phyloP scores from a whole-genome alignment of 2,329 filamentous ascomycete genomes.

The Xylariaceae sp. region DNA sequence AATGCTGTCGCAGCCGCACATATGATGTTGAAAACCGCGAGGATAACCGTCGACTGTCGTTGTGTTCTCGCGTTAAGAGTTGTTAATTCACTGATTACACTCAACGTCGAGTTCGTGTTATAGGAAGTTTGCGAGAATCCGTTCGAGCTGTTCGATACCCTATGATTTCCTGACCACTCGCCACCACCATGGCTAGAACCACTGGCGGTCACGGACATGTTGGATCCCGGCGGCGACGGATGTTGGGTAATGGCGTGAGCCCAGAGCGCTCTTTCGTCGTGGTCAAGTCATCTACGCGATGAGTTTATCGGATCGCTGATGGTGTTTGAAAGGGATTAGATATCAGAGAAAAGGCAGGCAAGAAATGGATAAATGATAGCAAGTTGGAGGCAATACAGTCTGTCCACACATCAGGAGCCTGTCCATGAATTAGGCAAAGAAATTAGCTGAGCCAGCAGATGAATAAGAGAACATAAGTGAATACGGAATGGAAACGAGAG shows the following conservation, averaged over 20 bases:
- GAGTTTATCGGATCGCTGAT: conserved; percentile 27
- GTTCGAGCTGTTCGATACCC: conserved; percentile 18
- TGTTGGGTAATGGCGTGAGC: conserved; percentile 30
- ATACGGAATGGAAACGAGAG: conserved; percentile 35
- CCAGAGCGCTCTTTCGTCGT: conserved; percentile 28
- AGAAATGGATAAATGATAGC: conserved; percentile 25
- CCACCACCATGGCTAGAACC: conserved; percentile 19
- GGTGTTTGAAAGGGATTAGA: conserved; percentile 22
- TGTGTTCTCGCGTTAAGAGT: conserved; percentile 54
- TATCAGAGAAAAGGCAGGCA: conserved; percentile 11
- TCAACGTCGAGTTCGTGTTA: conserved; percentile 40
- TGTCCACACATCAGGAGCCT: conserved; percentile 28
- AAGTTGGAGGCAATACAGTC: conserved; percentile 23
- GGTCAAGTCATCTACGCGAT: conserved; percentile 43
- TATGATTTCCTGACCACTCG: conserved; percentile 27
- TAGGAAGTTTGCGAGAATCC: conserved; percentile 27
- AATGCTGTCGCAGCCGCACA: conserved; percentile 53
- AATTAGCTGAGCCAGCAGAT: conserved; percentile 38
- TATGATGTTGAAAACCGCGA: conserved; percentile 58
- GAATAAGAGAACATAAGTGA: conserved; percentile 28
- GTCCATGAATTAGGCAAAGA: conserved; percentile 44
- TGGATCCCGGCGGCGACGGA: conserved; percentile 19
- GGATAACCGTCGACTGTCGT: conserved; percentile 58
- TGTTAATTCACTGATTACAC: conserved; percentile 47
- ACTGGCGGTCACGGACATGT: conserved; percentile 21